Evolutionary conservation across 2,329 filamentous ascomycete genomes (phyloP).

Genomic region (Tolypocladium paradoxum): DNA sequence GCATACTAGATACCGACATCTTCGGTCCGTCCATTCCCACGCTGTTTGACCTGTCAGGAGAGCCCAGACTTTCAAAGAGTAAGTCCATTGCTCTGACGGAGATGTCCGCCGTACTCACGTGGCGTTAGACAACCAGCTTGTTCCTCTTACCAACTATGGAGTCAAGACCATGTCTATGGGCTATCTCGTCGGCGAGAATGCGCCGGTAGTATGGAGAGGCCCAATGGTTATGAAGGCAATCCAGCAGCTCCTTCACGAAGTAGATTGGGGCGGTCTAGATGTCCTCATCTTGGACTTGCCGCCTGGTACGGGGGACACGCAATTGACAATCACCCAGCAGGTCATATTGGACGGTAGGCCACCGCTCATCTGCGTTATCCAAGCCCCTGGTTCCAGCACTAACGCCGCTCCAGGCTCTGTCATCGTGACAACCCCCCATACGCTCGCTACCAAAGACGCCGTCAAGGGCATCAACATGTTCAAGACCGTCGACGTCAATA

Average conservation of each 20-base stretch:
- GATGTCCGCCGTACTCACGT: constrained; percentile 2
- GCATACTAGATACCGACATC: constrained; percentile 91
- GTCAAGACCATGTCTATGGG: constrained; percentile 99
- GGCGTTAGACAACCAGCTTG: constrained; percentile 58
- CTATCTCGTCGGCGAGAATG: constrained; percentile 69
- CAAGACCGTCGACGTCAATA: constrained; percentile 66
- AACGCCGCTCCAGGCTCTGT: constrained; percentile 47
- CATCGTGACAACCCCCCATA: constrained; percentile 88
- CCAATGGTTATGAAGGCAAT: constrained; percentile 97
- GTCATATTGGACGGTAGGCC: constrained; percentile 67
- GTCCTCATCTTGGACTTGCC: constrained; percentile 84
- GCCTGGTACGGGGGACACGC: constrained; percentile 89
- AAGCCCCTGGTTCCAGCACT: not conserved
- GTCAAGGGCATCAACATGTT: constrained; percentile 91
- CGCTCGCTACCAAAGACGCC: constrained; percentile 84
- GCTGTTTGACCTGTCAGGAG: constrained; percentile 68
- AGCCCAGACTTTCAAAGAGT: constrained; percentile 67
- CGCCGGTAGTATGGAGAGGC: constrained; percentile 88
- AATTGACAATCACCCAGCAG: constrained; percentile 94
- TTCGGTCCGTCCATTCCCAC: constrained; percentile 94
- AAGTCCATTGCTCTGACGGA: constrained; percentile 17
- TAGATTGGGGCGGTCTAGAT: constrained; percentile 86
- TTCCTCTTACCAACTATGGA: constrained; percentile 89
- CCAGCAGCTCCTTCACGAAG: constrained; percentile 88
- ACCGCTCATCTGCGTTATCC: not conserved